Base-by-base conservation (phyloP, 331 rosid genomes). In the Erythrophleum ivorense region DNA sequence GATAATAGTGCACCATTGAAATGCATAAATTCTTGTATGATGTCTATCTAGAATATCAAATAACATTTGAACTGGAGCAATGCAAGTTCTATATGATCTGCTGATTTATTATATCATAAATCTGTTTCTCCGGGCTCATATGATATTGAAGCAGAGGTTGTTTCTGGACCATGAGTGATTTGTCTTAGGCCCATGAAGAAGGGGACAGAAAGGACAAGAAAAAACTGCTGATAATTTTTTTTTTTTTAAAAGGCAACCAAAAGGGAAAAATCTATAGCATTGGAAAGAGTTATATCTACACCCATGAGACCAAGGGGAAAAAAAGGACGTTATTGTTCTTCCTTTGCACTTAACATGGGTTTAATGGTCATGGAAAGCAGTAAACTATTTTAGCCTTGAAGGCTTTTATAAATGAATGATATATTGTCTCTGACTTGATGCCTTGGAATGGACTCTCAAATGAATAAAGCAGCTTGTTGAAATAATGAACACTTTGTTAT, bases 391-490 rank as follows among this genome's bases (percentile, higher is more conserved):
- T 54, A 31, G 50, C 62, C 38, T 31, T n/a, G 75, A 41, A 63
- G 60, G 50, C n/a, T 13, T 40, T 41, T 18, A 12, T 65, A n/a
- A 41, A 66, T n/a, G n/a, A n/a, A n/a, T 49, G 38, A 58, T 38
- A 69, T 75, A 29, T 14, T 49, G 36, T 73, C 10, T 67, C 31
- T 55, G 4, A 36, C 10, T 70, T 45, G 19, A 54, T 76, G 36
- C 33, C 24, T 38, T 66, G 75, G 63, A 58, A 66, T 34, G n/a
- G 49, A 19, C 9, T 73, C 65, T 40, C 71, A 19, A 82, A 52
- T 77, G 41, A 78, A 58, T 68, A 21, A 46, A 10, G 74, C 75
- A 40, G 10, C 71, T 75, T 60, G 41, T 41, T 82, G 4, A 50
- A 41, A 34, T 48, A 66, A 1, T n/a, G 6, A 29, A 14, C 21